A percentile compares a stretch with the other conserved stretches of the same genome.
phyloP scores from a whole-genome alignment of 345 rosid species.

The Eucalyptus grandis region DNA sequence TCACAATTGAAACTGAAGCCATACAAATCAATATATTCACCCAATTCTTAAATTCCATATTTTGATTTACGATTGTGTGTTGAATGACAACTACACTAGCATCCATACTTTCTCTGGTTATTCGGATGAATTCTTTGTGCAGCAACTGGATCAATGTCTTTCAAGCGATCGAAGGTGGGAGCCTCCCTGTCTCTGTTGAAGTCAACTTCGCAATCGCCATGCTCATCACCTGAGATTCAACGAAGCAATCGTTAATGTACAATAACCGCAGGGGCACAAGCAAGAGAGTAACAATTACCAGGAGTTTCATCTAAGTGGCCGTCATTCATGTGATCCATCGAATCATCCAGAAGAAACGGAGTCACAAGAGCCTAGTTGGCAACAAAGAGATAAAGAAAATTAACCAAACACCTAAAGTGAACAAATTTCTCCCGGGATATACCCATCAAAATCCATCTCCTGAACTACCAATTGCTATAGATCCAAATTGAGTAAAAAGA shows the following conservation, averaged over 20 bases:
- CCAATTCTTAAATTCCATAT: background rate
- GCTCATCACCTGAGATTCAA: conserved; percentile 18
- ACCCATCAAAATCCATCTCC: background rate
- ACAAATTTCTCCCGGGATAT: background rate
- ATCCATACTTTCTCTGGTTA: conserved; percentile 65
- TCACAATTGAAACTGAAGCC: background rate
- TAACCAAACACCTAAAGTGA: background rate
- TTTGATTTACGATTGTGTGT: background rate
- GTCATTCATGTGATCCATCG: conserved; percentile 21
- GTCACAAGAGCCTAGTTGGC: conserved; percentile 66
- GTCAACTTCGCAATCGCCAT: conserved; percentile 8
- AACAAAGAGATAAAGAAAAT: background rate
- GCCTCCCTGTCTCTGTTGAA: conserved; percentile 8
- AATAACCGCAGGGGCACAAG: background rate
- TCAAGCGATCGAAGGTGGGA: conserved; percentile 47
- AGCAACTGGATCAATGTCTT: conserved; percentile 77
- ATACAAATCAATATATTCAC: background rate
- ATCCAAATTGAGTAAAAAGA: background rate
- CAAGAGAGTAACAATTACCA: conserved; percentile 22
- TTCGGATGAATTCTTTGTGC: conserved; percentile 91
- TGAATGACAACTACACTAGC: background rate
- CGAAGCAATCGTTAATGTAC: background rate
- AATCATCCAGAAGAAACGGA: conserved; percentile 71
- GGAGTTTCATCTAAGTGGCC: conserved; percentile 5
- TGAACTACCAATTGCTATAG: background rate